A percentile compares a stretch with the other conserved stretches of the same genome.
phyloP scores from a whole-genome alignment of 495 filamentous ascomycete genomes.

The Lentithecium fluviatile region DNA sequence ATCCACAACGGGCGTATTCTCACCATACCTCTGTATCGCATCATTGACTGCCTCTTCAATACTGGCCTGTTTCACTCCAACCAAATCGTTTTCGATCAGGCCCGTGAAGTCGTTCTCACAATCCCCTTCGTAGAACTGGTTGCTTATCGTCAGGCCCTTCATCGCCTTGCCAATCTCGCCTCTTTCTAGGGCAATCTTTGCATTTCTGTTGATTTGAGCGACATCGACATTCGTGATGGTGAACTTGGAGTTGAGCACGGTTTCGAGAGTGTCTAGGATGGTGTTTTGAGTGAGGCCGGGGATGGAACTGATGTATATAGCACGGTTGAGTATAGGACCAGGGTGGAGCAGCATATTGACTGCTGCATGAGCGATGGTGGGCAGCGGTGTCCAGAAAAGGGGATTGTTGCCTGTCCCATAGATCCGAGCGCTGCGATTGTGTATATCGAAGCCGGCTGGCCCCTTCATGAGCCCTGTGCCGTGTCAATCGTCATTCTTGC shows the following conservation, averaged over 20 bases:
- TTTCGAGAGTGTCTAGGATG: slow-evolving; percentile 29
- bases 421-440: slow-evolving; percentile 15
- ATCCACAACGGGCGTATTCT: slow-evolving; percentile 16
- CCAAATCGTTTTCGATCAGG: slow-evolving; percentile 28
- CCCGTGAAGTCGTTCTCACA: slow-evolving; percentile 10
- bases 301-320: slow-evolving; percentile 29
- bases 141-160: slow-evolving; percentile 21
- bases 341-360: slow-evolving; percentile 32
- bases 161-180: slow-evolving; percentile 24
- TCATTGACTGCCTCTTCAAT: slow-evolving; percentile 27
- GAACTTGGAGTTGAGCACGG: slow-evolving; percentile 21
- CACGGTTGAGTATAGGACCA: slow-evolving; percentile 20
- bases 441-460: slow-evolving; percentile 32
- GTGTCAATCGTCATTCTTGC: neutral
- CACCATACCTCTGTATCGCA: slow-evolving; percentile 25
- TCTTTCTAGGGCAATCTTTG: slow-evolving; percentile 33
- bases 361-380: slow-evolving; percentile 16
- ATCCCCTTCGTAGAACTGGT: slow-evolving; percentile 29
- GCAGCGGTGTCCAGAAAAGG: slow-evolving; percentile 32
- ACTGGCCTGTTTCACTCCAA: slow-evolving; percentile 25
- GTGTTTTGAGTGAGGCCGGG: slow-evolving; percentile 22
- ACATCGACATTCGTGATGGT: slow-evolving; percentile 24
- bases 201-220: slow-evolving; percentile 32
- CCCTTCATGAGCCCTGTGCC: slow-evolving; percentile 34
- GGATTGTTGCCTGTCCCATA: slow-evolving; percentile 31